These are phyloP conservation scores for Gossypium longicalyx DNA, from an alignment of 345 rosid species.

Conservation along the genomic window DNA sequence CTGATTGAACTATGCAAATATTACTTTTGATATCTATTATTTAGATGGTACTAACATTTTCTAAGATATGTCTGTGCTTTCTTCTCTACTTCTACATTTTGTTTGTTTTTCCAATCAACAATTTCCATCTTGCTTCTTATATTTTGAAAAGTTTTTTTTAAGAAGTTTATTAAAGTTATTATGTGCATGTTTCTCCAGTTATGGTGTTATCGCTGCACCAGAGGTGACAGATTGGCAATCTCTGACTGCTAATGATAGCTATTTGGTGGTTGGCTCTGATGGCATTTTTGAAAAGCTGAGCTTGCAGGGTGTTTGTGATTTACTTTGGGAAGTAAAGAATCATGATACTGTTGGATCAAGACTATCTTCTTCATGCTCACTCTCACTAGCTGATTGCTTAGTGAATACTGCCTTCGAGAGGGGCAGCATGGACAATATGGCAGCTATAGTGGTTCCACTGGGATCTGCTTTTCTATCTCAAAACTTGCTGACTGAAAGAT, in stretches of 20 bases:
- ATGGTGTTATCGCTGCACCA: slow-evolving; percentile 84
- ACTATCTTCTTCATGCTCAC: slow-evolving; percentile 56
- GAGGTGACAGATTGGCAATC: slow-evolving; percentile 85
- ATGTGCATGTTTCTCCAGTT: slow-evolving; percentile 35
- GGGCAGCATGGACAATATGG: slow-evolving; percentile 89
- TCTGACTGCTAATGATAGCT: slow-evolving; percentile 64
- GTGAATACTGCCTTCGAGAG: slow-evolving; percentile 61
- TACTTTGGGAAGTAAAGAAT: slow-evolving; percentile 54
- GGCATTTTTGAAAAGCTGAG: slow-evolving; percentile 81
- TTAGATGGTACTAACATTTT: background rate
- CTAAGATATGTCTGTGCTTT: background rate
- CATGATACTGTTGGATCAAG: slow-evolving; percentile 36
- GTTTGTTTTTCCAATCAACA: background rate
- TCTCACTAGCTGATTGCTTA: slow-evolving; percentile 78
- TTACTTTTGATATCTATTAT: background rate
- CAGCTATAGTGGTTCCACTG: slow-evolving; percentile 74
- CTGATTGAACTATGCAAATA: background rate
- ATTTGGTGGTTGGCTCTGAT: slow-evolving; percentile 91
- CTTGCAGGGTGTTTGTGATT: slow-evolving; percentile 76
- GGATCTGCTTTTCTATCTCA: slow-evolving; percentile 41
- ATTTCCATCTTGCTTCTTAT: background rate
- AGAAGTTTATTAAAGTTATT: background rate
- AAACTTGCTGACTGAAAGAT: slow-evolving; percentile 33
- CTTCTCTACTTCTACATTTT: background rate
- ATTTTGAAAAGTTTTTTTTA: background rate